These are phyloP conservation scores for slime mould (Dictyostelium discoideum) DNA, from an alignment of 78 protist genomes.

Conservation along the genomic window dicty_2.7 NC_007089.4:4506001-4506500, in stretches of 20 bases:
- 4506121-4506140: neutral
- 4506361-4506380: neutral
- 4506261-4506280: neutral
- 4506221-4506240: conserved; percentile 30
- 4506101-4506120: neutral
- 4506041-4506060: neutral
- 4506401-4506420: neutral
- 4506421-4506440: conserved; percentile 7
- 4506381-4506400: neutral
- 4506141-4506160: conserved; percentile 4
- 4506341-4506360: neutral
- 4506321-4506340: neutral
- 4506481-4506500: neutral
- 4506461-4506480: neutral
- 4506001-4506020: neutral
- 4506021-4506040: neutral
- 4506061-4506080: neutral
- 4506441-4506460: conserved; percentile 14
- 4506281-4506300: neutral
- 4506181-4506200: conserved; percentile 61
- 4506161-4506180: conserved; percentile 39
- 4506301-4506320: neutral
- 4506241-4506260: conserved; percentile 46
- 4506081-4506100: neutral
- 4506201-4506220: conserved; percentile 42